Percentiles rank a stretch among this genome's conserved stretches.
phyloP scores from a whole-genome alignment of 768 basidiomycete species.

The Neoboletus magnificus region DNA sequence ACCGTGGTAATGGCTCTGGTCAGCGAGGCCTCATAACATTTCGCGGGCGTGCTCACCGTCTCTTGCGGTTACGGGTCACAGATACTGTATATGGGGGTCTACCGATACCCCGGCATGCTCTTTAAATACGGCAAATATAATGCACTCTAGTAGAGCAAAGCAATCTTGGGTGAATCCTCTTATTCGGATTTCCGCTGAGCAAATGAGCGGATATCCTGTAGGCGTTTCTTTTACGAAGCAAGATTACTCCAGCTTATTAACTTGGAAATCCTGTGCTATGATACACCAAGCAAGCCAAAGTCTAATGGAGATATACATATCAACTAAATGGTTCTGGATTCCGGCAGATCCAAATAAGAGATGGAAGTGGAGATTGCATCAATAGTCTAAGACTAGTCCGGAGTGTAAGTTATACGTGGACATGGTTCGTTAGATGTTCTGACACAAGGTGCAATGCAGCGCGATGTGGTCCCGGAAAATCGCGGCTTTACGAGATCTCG shows the following conservation, averaged over 20 bases:
- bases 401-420: constrained; percentile 6
- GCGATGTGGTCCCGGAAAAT: constrained; percentile 80
- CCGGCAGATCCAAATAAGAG: constrained; percentile 16
- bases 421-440: constrained; percentile 68
- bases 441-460: constrained; percentile 79
- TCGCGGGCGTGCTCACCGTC: not conserved
- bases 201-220: not conserved
- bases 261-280: constrained; percentile 23
- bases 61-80: not conserved
- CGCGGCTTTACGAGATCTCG: constrained; percentile 47
- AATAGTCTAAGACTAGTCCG: constrained; percentile 7
- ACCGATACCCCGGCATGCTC: not conserved
- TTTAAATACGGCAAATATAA: not conserved
- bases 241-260: constrained; percentile 8
- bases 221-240: not conserved
- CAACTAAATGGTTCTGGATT: constrained; percentile 22
- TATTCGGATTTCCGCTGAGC: not conserved
- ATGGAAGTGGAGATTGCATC: constrained; percentile 2
- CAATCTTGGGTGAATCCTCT: not conserved
- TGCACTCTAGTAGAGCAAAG: not conserved
- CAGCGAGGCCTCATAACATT: constrained; percentile 50
- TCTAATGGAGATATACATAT: constrained; percentile 25
- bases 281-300: constrained; percentile 26
- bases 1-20: constrained; percentile 69
- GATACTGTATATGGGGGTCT: not conserved